phyloP scores from a whole-genome alignment of 192 early-diverging fungal species.

The Haplosporangium gracile region DNA sequence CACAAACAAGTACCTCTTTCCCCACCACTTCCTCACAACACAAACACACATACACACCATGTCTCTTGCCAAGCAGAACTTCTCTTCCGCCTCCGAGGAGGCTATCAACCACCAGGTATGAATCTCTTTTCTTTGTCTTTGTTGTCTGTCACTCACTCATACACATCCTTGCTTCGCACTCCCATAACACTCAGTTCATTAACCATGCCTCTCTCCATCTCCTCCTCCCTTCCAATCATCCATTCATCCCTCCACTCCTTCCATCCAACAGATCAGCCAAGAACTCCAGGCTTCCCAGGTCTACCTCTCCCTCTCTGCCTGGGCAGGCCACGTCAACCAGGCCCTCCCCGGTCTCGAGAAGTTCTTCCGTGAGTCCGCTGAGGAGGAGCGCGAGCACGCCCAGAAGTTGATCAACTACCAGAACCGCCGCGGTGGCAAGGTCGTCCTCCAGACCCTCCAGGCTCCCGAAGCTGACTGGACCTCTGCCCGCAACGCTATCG shows the following conservation, averaged over 20 bases:
- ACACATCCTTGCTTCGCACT: background rate
- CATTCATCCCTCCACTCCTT: background rate
- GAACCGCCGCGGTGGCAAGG: conserved; percentile 68
- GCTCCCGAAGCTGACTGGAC: conserved; percentile 68
- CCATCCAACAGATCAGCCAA: conserved; percentile 63
- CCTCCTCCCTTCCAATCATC: background rate
- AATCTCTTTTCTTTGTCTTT: background rate
- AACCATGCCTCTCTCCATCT: background rate
- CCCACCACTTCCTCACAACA: background rate
- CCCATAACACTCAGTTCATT: background rate
- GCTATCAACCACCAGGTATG: conserved; percentile 64
- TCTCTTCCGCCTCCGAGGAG: conserved; percentile 62
- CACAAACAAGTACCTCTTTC: no score
- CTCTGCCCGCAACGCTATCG: conserved; percentile 70
- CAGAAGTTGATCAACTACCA: conserved; percentile 66
- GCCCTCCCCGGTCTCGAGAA: conserved; percentile 68
- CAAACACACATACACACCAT: conserved; percentile 16
- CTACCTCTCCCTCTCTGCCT: conserved; percentile 67
- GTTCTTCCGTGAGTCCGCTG: conserved; percentile 64
- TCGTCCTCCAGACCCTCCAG: conserved; percentile 63
- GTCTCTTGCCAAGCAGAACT: conserved; percentile 70
- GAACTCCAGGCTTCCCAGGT: conserved; percentile 71
- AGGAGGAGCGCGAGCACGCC: conserved; percentile 64
- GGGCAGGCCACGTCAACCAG: conserved; percentile 61
- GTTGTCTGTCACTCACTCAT: background rate